These are phyloP conservation scores for Mycena alexandri DNA, from an alignment of 768 basidiomycete genomes.

Conservation along the genomic window DNA sequence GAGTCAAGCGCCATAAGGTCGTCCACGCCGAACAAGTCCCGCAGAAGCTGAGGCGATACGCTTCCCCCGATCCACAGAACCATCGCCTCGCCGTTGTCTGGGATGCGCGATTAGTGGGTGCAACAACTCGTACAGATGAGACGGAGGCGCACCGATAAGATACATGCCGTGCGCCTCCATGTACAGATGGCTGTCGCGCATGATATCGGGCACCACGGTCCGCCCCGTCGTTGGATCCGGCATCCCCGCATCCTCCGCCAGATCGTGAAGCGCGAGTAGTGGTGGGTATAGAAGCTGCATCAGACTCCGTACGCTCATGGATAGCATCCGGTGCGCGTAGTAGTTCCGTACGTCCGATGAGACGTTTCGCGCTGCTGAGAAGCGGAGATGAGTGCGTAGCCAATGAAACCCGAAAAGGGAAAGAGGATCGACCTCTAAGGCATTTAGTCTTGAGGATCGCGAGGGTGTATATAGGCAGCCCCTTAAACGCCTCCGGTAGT, in stretches of 20 bases:
- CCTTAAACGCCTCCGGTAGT: conserved; percentile 92
- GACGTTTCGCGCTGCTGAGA: conserved; percentile 78
- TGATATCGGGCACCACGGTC: conserved; percentile 77
- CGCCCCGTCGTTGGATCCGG: conserved; percentile 71
- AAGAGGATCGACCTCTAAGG: conserved; percentile 78
- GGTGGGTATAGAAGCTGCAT: conserved; percentile 91
- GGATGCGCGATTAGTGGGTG: conserved; percentile 10
- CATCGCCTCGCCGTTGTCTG: conserved; percentile 90
- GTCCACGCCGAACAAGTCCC: conserved; percentile 88
- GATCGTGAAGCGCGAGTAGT: conserved; percentile 88
- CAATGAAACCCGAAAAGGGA: conserved; percentile 5
- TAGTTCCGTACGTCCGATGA: conserved; percentile 95
- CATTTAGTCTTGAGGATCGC: conserved; percentile 91
- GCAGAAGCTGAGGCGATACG: conserved; percentile 83
- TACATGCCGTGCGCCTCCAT: conserved; percentile 96
- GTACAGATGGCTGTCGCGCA: conserved; percentile 85
- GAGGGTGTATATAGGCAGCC: conserved; percentile 85
- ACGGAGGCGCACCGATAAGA: conserved; percentile 75
- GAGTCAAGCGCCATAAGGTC: conserved; percentile 78
- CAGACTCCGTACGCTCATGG: conserved; percentile 74
- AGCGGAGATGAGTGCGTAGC: conserved; percentile 2
- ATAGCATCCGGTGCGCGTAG: conserved; percentile 80
- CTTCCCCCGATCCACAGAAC: conserved; percentile 93
- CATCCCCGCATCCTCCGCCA: conserved; percentile 77
- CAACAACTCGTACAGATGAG: conserved; percentile 12